These are phyloP conservation scores for Colletotrichum lupini DNA, from an alignment of 2,329 filamentous ascomycete genomes.

Conservation along the genomic window DNA sequence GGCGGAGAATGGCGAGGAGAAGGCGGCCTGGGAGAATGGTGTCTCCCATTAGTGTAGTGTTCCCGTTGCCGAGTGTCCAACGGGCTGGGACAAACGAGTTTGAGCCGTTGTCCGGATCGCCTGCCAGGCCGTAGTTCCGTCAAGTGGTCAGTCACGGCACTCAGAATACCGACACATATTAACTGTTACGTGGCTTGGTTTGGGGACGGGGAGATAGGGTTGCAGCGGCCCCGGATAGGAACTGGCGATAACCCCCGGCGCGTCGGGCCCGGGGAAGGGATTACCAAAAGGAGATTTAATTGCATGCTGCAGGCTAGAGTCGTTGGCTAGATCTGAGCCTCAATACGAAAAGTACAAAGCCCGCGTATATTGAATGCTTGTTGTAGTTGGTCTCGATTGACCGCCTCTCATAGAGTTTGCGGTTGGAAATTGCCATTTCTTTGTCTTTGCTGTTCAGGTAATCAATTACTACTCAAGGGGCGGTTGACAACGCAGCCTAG, in stretches of 20 bases:
- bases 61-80: slow-evolving; percentile 29
- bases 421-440: not conserved
- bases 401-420: not conserved
- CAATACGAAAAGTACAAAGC: not conserved
- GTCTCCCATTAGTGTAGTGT: slow-evolving; percentile 32
- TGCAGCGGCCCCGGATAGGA: not conserved
- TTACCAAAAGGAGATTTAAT: not conserved
- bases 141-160: not conserved
- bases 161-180: not conserved
- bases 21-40: slow-evolving; percentile 19
- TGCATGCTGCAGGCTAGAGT: not conserved
- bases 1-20: slow-evolving; percentile 14
- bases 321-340: not conserved
- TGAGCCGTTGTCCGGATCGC: slow-evolving; percentile 26
- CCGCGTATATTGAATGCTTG: not conserved
- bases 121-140: not conserved
- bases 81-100: slow-evolving; percentile 17
- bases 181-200: not conserved
- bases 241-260: too few species aligned
- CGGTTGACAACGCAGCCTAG: not conserved
- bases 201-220: not conserved
- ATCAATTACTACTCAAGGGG: not conserved
- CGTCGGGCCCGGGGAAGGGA: too few species aligned
- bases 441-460: not conserved
- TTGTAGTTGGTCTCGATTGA: not conserved